Conservation (phyloP, 352 stramenopile species). For the Phytopythium ostracodes region DNA sequence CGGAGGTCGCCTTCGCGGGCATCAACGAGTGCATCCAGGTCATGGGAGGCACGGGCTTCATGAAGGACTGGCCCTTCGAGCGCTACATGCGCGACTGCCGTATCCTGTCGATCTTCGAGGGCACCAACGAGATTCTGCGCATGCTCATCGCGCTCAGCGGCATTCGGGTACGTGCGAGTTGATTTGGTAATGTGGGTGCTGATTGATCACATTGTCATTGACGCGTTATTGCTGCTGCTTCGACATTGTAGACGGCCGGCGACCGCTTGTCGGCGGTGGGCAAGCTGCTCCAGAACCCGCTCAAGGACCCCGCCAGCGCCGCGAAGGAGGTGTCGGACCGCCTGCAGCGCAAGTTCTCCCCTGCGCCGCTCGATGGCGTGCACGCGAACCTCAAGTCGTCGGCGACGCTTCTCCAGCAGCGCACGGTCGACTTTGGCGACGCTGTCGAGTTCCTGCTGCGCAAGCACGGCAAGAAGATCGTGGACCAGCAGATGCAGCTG, state of each 20-base stretch:
- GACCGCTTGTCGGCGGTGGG: constrained; percentile 74
- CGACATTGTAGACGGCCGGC: constrained; percentile 47
- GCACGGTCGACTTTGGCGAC: constrained; percentile 74
- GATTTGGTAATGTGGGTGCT: constrained; percentile 7
- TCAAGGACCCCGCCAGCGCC: constrained; percentile 65
- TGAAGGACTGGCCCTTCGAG: constrained; percentile 92
- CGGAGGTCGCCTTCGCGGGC: constrained; percentile 72
- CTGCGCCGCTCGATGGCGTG: constrained; percentile 58
- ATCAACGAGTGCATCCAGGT: constrained; percentile 90
- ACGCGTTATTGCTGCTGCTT: constrained; percentile 1
- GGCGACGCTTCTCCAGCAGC: constrained; percentile 57
- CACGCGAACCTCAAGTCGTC: constrained; percentile 58
- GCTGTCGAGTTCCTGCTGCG: constrained; percentile 71
- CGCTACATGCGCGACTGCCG: constrained; percentile 89
- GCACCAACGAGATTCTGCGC: constrained; percentile 89
- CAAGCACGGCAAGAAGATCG: constrained; percentile 87
- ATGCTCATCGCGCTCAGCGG: constrained; percentile 90
- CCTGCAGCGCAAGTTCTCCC: constrained; percentile 79
- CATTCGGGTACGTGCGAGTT: constrained; percentile 48
- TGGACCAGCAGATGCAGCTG: constrained; percentile 85
- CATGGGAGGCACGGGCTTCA: constrained; percentile 88
- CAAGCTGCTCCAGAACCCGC: constrained; percentile 78
- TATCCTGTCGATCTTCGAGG: constrained; percentile 91
- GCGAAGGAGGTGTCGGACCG: constrained; percentile 77
- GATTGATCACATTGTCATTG: not conserved